Conservation (phyloP, 176 grass and related monocot species). For the Rhynchospora tenuis region DNA sequence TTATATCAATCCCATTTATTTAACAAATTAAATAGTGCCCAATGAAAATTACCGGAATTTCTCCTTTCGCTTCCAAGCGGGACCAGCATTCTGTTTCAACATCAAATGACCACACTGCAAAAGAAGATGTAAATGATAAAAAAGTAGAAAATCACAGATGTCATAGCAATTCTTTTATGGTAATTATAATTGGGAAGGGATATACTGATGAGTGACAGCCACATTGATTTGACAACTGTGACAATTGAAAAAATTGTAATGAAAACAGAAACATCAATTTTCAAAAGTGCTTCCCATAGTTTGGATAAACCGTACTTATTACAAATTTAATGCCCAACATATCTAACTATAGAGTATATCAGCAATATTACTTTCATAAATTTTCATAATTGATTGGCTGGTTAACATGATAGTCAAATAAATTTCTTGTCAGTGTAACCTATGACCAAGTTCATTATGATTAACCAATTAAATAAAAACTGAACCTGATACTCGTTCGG, state of each 20-base stretch:
- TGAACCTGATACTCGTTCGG: slow-evolving; percentile 74
- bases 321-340: background rate
- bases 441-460: background rate
- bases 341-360: background rate
- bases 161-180: slow-evolving; percentile 16
- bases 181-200: slow-evolving; percentile 2
- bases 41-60: slow-evolving; percentile 65
- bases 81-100: slow-evolving; percentile 72
- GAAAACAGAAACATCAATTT: background rate
- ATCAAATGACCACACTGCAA: slow-evolving; percentile 87
- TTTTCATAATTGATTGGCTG: background rate
- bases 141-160: background rate
- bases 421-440: background rate
- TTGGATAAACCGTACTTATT: background rate
- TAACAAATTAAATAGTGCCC: slow-evolving; percentile 5
- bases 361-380: background rate
- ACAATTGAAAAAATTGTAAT: background rate
- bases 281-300: background rate
- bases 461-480: slow-evolving; percentile 8
- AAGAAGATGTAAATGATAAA: slow-evolving; percentile 35
- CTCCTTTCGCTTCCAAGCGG: slow-evolving; percentile 74
- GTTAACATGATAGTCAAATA: slow-evolving; percentile 16
- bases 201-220: background rate
- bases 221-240: background rate
- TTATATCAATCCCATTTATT: background rate